A percentile compares a stretch with the other conserved stretches of the same genome.
Conservation (phyloP, 2,329 filamentous ascomycete species). For the Tolypocladium tropicale region DNA sequence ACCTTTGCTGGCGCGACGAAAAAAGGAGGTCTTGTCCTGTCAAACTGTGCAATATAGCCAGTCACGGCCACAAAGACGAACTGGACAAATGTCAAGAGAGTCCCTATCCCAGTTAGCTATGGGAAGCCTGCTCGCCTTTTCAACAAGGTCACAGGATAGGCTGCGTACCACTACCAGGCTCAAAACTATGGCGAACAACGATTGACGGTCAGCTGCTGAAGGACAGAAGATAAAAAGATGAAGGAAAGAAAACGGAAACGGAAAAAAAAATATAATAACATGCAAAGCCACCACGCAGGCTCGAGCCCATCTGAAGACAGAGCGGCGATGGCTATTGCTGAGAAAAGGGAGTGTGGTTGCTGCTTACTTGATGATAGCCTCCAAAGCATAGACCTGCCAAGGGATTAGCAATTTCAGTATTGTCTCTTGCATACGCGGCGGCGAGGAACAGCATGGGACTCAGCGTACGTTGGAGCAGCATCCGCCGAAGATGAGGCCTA, state of each 20-base stretch:
- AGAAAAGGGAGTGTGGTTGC: neutral
- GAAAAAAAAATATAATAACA: too few species aligned
- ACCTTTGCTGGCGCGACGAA: slow-evolving; percentile 71
- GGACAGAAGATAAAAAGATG: neutral
- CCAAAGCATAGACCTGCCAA: slow-evolving; percentile 80
- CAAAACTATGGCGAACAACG: slow-evolving; percentile 45
- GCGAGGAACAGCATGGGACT: neutral
- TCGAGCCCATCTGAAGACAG: too few species aligned
- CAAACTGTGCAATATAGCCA: slow-evolving; percentile 68
- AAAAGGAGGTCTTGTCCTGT: slow-evolving; percentile 53
- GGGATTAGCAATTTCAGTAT: slow-evolving; percentile 6
- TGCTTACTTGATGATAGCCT: slow-evolving; percentile 85
- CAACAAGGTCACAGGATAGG: neutral
- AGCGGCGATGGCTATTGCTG: neutral
- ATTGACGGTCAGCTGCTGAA: slow-evolving; percentile 1
- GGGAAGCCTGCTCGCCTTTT: neutral
- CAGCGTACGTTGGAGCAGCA: slow-evolving; percentile 79
- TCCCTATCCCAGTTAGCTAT: slow-evolving; percentile 39
- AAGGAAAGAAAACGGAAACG: too few species aligned
- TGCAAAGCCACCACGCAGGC: too few species aligned
- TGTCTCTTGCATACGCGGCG: neutral
- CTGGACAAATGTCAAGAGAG: slow-evolving; percentile 80
- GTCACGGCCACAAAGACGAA: slow-evolving; percentile 74
- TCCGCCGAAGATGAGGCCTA: slow-evolving; percentile 85
- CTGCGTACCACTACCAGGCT: slow-evolving; percentile 65